Conservation (phyloP, 495 filamentous ascomycete species). For the Sporormia fimetaria region DNA sequence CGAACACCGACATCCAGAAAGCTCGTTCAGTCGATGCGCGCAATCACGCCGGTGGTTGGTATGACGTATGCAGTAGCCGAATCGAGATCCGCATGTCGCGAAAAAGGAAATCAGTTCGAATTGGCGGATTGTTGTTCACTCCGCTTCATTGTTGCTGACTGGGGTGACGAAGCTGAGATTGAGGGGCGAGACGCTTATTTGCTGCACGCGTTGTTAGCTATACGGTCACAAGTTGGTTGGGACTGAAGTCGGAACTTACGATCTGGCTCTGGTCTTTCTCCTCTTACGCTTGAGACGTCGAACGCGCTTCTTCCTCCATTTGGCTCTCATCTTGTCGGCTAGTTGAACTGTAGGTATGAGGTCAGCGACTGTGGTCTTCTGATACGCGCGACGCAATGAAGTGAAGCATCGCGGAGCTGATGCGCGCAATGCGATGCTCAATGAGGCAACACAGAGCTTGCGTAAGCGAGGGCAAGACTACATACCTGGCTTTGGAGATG, state of each 20-base stretch:
- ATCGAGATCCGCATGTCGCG: slow-evolving; percentile 7
- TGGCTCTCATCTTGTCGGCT: slow-evolving; percentile 78
- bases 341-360: slow-evolving; percentile 18
- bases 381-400: too few relatives aligned
- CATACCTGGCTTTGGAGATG: slow-evolving; percentile 28
- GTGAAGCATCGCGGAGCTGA: too few relatives aligned
- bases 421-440: too few relatives aligned
- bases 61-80: slow-evolving; percentile 8
- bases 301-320: slow-evolving; percentile 99
- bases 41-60: background rate
- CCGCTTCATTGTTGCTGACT: too few relatives aligned
- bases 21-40: background rate
- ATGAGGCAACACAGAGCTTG: slow-evolving; percentile 3
- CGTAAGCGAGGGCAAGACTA: background rate
- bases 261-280: slow-evolving; percentile 94
- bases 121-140: too few relatives aligned
- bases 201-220: slow-evolving; percentile 24
- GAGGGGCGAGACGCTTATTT: slow-evolving; percentile 34
- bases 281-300: slow-evolving; percentile 96
- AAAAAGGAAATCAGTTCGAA: too few relatives aligned
- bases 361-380: slow-evolving; percentile 32
- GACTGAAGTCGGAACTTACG: slow-evolving; percentile 45
- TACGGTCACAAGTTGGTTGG: background rate
- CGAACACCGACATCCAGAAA: slow-evolving; percentile 5
- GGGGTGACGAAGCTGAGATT: slow-evolving; percentile 21